A percentile compares a stretch with the other conserved stretches of the same genome.
These are phyloP conservation scores for Aspergillus sp. DNA, from an alignment of 2,329 filamentous ascomycete genomes.

Conservation along the genomic window DNA sequence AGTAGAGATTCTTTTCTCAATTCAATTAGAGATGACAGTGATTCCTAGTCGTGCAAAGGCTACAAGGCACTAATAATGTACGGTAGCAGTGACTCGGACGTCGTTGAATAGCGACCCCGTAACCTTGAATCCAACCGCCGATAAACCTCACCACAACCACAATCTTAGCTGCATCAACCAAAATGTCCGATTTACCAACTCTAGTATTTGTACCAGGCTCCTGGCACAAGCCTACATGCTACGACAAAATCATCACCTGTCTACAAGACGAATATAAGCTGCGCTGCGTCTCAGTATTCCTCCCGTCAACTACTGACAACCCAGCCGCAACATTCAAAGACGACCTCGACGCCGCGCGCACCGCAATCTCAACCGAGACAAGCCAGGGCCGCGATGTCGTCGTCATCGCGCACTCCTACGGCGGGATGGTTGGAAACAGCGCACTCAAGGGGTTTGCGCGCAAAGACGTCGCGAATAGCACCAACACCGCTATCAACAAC, in stretches of 20 bases:
- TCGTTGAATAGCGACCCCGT: no score
- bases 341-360: constrained; percentile 48
- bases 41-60: no score
- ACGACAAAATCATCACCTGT: constrained; percentile 40
- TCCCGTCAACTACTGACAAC: constrained; percentile 45
- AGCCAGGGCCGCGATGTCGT: constrained; percentile 49
- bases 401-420: constrained; percentile 56
- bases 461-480: constrained; percentile 1
- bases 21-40: no score
- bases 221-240: constrained; percentile 52
- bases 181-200: constrained; percentile 31
- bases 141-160: background rate
- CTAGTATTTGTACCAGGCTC: constrained; percentile 55
- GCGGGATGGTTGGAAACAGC: constrained; percentile 53
- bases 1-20: background rate
- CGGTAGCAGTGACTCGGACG: no score
- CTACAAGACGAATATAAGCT: constrained; percentile 38
- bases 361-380: constrained; percentile 44
- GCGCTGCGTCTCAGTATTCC: constrained; percentile 41
- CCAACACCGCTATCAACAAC: constrained; percentile 1
- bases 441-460: constrained; percentile 50
- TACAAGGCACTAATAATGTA: no score
- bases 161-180: background rate
- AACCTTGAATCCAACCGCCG: no score
- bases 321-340: constrained; percentile 46